A percentile compares a stretch with the other conserved stretches of the same genome.
These are phyloP conservation scores for Moesziomyces sp. DNA, from an alignment of 1,284 basidiomycete species.

Conservation along the genomic window DNA sequence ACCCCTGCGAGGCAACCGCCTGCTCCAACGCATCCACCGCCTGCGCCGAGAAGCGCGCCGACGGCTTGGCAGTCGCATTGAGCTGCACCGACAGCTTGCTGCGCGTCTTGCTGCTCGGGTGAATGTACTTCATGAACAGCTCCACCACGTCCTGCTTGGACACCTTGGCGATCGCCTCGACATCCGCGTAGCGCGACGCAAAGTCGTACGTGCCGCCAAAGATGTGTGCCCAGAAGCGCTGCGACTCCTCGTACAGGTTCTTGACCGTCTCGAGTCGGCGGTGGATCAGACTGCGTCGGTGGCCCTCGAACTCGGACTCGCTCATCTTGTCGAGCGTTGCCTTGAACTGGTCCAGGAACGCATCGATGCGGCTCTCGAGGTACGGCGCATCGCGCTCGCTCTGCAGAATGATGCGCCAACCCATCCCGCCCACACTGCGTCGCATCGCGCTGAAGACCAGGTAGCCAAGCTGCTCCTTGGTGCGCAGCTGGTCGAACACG, in stretches of 20 bases:
- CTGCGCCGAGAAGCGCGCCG: constrained; percentile 75
- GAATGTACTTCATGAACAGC: constrained; percentile 78
- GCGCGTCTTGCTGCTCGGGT: constrained; percentile 68
- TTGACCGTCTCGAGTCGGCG: constrained; percentile 64
- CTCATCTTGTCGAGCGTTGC: constrained; percentile 62
- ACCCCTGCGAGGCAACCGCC: constrained; percentile 72
- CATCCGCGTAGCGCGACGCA: constrained; percentile 75
- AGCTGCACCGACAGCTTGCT: constrained; percentile 58
- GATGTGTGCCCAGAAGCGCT: constrained; percentile 74
- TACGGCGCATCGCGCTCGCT: constrained; percentile 86
- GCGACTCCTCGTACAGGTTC: constrained; percentile 65
- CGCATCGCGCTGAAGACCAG: constrained; percentile 62
- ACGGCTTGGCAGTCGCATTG: constrained; percentile 70
- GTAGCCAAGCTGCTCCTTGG: constrained; percentile 96
- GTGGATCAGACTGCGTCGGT: constrained; percentile 60
- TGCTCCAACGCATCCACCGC: constrained; percentile 77
- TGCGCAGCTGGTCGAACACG: constrained; percentile 92
- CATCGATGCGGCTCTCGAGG: constrained; percentile 87
- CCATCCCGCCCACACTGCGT: constrained; percentile 73
- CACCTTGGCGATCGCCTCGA: constrained; percentile 74
- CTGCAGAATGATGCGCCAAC: constrained; percentile 89
- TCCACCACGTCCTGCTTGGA: constrained; percentile 82
- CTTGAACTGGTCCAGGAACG: constrained; percentile 81
- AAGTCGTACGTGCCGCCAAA: constrained; percentile 70
- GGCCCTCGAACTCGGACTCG: constrained; percentile 57